A percentile compares a stretch with the other conserved stretches of the same genome.
phyloP scores from a whole-genome alignment of 2,329 filamentous ascomycete genomes.

The Chaetomium olivaceum region DNA sequence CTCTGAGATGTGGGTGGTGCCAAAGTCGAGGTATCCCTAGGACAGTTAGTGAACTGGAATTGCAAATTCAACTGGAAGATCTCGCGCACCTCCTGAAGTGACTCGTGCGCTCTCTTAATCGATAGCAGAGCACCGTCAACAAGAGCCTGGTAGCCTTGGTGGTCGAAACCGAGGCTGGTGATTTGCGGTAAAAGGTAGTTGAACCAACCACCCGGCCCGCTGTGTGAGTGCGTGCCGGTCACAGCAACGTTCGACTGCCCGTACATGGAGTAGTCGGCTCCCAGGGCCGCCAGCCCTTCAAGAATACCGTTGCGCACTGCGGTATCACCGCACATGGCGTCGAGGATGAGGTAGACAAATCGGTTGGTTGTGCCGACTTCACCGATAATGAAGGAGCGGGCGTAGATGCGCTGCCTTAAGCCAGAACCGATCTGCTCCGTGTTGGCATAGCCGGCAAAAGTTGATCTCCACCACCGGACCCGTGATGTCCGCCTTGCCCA shows the following conservation, averaged over 20 bases:
- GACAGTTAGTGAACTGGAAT: not conserved
- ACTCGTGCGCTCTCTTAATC: slow-evolving; percentile 75
- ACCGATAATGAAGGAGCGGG: slow-evolving; percentile 83
- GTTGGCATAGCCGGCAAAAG: slow-evolving; percentile 88
- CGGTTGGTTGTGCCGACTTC: slow-evolving; percentile 66
- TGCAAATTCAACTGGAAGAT: not conserved
- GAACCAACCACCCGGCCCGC: slow-evolving; percentile 85
- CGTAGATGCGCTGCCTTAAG: slow-evolving; percentile 80
- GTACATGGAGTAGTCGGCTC: slow-evolving; percentile 72
- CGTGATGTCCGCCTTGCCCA: slow-evolving; percentile 57
- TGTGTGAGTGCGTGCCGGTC: slow-evolving; percentile 87
- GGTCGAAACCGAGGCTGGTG: slow-evolving; percentile 80
- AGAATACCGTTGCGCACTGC: slow-evolving; percentile 82
- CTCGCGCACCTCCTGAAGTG: slow-evolving; percentile 51
- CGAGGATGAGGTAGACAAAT: slow-evolving; percentile 84
- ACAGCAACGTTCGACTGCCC: slow-evolving; percentile 80
- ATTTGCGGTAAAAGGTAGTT: slow-evolving; percentile 91
- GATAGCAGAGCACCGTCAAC: slow-evolving; percentile 80
- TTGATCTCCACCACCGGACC: slow-evolving; percentile 85
- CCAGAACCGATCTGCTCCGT: slow-evolving; percentile 77
- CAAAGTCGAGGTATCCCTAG: slow-evolving; percentile 67
- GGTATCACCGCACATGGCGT: slow-evolving; percentile 82
- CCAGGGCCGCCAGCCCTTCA: slow-evolving; percentile 66
- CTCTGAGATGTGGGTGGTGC: slow-evolving; percentile 59
- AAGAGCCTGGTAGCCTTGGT: slow-evolving; percentile 82